A percentile compares a stretch with the other conserved stretches of the same genome.
Evolutionary conservation across 768 basidiomycete species (phyloP).

Genomic region (Albatrellus ellisii): DNA sequence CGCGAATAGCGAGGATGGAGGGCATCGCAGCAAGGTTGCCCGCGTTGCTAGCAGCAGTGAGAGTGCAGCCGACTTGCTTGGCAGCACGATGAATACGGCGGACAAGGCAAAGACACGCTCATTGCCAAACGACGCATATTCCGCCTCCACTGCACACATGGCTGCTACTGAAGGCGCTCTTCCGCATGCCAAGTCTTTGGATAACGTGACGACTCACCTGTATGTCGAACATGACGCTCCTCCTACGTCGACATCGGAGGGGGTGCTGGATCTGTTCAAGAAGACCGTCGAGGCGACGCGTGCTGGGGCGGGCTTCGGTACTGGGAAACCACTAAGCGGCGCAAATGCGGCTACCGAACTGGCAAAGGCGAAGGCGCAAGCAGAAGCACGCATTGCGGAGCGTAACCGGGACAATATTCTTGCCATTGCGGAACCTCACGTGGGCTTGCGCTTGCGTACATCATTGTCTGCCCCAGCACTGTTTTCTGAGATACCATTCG

Average conservation of each 20-base stretch:
- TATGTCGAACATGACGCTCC: too few relatives aligned
- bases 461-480: slow-evolving; percentile 3
- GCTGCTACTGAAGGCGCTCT: slow-evolving; percentile 1
- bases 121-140: neutral
- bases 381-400: slow-evolving; percentile 59
- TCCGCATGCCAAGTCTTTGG: slow-evolving; percentile 1
- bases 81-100: neutral
- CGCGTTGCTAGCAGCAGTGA: slow-evolving; percentile 31
- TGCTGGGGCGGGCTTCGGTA: slow-evolving; percentile 43
- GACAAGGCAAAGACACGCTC: neutral
- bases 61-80: neutral
- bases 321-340: slow-evolving; percentile 50
- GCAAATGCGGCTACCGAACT: slow-evolving; percentile 44
- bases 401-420: slow-evolving; percentile 36
- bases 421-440: neutral
- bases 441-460: too few relatives aligned
- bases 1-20: slow-evolving; percentile 6
- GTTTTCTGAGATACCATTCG: neutral
- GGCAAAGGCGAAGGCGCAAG: slow-evolving; percentile 52
- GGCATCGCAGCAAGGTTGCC: slow-evolving; percentile 34
- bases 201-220: slow-evolving; percentile 1
- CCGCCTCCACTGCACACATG: neutral
- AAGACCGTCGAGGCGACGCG: slow-evolving; percentile 60
- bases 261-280: slow-evolving; percentile 54
- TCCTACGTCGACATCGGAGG: slow-evolving; percentile 21